A percentile compares a stretch with the other conserved stretches of the same genome.
Conservation (phyloP, 352 stramenopile genomes). For the Phytophthora foliorum region DNA sequence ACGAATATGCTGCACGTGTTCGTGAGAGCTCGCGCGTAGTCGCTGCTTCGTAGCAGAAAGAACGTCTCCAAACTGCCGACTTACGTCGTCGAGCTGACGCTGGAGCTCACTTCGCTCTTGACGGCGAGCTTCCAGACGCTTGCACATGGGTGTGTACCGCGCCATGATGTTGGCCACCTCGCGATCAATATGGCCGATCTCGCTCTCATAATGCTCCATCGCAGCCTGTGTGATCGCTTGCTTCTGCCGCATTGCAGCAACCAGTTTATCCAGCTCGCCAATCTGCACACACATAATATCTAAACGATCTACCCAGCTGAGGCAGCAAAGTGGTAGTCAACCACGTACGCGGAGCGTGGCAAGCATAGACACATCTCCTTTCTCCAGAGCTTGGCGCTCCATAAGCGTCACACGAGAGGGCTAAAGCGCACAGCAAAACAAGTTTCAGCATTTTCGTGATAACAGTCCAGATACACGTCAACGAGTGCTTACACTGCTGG, state of each 20-base stretch:
- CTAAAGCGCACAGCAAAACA: conserved; percentile 29
- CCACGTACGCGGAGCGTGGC: conserved; percentile 67
- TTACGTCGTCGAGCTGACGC: conserved; percentile 54
- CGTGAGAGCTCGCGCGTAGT: conserved; percentile 56
- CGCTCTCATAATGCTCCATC: conserved; percentile 59
- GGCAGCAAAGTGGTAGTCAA: background rate
- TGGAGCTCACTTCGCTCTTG: conserved; percentile 58
- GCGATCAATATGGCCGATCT: conserved; percentile 71
- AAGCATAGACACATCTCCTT: conserved; percentile 78
- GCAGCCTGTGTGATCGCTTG: conserved; percentile 64
- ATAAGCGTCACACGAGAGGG: conserved; percentile 68
- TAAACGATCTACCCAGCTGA: background rate
- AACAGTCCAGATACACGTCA: background rate
- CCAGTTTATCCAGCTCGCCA: conserved; percentile 76
- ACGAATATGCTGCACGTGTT: conserved; percentile 73
- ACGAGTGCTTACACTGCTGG: conserved; percentile 40
- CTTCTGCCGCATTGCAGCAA: conserved; percentile 73
- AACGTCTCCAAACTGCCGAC: conserved; percentile 74
- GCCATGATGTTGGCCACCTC: conserved; percentile 75
- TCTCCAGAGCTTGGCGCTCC: conserved; percentile 76
- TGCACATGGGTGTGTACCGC: conserved; percentile 68
- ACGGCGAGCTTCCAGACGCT: conserved; percentile 63
- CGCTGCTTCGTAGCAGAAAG: conserved; percentile 69
- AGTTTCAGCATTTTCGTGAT: background rate
- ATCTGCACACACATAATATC: conserved; percentile 48